phyloP scores from a whole-genome alignment of 306 rosid genomes.

The Medicago ruthenica region DNA sequence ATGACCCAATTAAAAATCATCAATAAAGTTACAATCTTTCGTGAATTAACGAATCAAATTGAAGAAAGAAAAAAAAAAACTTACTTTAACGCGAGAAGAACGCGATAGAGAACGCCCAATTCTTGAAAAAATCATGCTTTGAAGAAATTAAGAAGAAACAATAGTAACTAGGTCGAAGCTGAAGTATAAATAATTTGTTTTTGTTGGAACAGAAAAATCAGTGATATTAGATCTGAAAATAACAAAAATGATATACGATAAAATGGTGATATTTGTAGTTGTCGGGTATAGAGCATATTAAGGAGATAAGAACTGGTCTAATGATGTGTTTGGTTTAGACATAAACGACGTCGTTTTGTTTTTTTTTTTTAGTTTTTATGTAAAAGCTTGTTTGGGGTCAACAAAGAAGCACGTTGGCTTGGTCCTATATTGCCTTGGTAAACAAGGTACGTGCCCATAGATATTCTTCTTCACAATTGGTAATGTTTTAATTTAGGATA shows the following conservation, averaged over 20 bases:
- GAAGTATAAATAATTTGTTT: not conserved
- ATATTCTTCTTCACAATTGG: not conserved
- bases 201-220: not conserved
- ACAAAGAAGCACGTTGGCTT: slow-evolving; percentile 42
- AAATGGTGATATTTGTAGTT: not conserved
- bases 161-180: not conserved
- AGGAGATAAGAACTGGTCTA: not conserved
- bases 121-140: slow-evolving; percentile 63
- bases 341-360: not conserved
- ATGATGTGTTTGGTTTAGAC: slow-evolving; percentile 18
- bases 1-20: slow-evolving; percentile 26
- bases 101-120: slow-evolving; percentile 74
- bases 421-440: slow-evolving; percentile 45
- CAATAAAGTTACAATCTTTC: not conserved
- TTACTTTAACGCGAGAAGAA: slow-evolving; percentile 64
- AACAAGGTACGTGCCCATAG: slow-evolving; percentile 50
- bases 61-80: slow-evolving; percentile 27
- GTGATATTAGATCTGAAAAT: slow-evolving; percentile 33
- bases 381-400: slow-evolving; percentile 34
- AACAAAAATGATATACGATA: not conserved
- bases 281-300: not conserved
- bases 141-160: slow-evolving; percentile 5
- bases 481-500: not conserved
- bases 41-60: not conserved
- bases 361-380: too few relatives aligned